phyloP scores from a whole-genome alignment of 441 rosid genomes.

The Croton laevigatus region DNA sequence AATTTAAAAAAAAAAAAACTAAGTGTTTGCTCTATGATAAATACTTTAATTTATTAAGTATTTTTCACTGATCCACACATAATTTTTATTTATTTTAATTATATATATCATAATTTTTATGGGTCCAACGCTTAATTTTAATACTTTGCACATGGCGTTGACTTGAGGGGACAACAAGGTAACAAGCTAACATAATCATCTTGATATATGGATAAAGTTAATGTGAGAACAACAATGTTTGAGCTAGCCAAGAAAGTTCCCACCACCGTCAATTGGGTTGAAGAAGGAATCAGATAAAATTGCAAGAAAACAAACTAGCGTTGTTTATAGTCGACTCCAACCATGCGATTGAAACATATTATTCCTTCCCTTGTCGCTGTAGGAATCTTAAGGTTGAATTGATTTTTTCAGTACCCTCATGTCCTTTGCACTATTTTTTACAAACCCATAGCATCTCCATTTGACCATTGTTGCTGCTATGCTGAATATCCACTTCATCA shows the following conservation, averaged over 20 bases:
- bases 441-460: neutral
- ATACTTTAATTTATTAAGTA: too few species aligned
- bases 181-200: neutral
- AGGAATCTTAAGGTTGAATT: conserved; percentile 15
- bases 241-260: neutral
- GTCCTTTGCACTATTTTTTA: neutral
- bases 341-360: conserved; percentile 13
- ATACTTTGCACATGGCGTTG: too few species aligned
- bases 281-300: conserved; percentile 12
- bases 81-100: too few species aligned
- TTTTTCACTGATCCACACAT: too few species aligned
- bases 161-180: neutral
- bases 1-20: too few species aligned
- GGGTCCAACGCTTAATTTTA: too few species aligned
- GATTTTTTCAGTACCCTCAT: neutral
- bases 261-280: neutral
- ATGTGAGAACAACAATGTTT: neutral
- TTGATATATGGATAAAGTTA: too few species aligned
- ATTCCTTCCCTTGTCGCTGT: conserved; percentile 11
- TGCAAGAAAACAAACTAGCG: neutral
- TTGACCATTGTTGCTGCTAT: neutral
- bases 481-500: too few species aligned
- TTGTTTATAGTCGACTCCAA: conserved; percentile 14
- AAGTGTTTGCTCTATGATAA: too few species aligned
- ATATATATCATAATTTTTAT: too few species aligned